phyloP scores from a whole-genome alignment of 176 grass and related monocot species.

The Urochloa ruziziensis region DNA sequence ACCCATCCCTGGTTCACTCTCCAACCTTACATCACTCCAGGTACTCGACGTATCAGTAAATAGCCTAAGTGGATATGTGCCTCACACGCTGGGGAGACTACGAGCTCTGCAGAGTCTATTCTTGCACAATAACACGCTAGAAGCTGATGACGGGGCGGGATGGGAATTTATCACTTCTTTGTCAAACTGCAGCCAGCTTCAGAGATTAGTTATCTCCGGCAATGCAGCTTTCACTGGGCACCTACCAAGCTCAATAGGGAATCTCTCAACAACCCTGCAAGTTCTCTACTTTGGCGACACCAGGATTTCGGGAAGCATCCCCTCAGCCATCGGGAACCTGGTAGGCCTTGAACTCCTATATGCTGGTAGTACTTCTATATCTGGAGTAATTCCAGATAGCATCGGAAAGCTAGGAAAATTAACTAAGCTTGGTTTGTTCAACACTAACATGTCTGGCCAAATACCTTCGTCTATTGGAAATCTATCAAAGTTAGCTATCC shows the following conservation, averaged over 20 bases:
- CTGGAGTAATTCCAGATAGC: slow-evolving; percentile 13
- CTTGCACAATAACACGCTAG: not conserved
- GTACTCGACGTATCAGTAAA: not conserved
- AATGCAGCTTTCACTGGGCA: too few species aligned
- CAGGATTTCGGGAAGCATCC: slow-evolving; percentile 11
- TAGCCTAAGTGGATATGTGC: not conserved
- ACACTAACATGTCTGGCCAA: not conserved
- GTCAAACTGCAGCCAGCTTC: too few species aligned
- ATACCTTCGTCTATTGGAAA: slow-evolving; percentile 26
- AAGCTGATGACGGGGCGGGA: not conserved
- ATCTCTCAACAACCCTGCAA: too few species aligned
- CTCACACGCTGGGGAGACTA: not conserved
- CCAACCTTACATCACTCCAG: not conserved
- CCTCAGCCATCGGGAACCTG: not conserved
- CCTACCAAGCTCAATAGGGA: too few species aligned
- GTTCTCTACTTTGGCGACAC: not conserved
- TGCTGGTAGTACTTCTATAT: not conserved
- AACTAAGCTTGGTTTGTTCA: accelerated
- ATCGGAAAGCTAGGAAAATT: not conserved
- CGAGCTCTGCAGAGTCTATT: not conserved
- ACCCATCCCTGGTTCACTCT: not conserved
- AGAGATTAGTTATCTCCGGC: too few species aligned
- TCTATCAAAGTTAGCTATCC: not conserved
- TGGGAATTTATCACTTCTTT: too few species aligned
- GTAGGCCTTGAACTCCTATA: not conserved